Evolutionary conservation across 2,329 filamentous ascomycete species (phyloP), one percentile per base, ranked within the genome.

Genomic region (Pyrenochaeta sp.): DNA sequence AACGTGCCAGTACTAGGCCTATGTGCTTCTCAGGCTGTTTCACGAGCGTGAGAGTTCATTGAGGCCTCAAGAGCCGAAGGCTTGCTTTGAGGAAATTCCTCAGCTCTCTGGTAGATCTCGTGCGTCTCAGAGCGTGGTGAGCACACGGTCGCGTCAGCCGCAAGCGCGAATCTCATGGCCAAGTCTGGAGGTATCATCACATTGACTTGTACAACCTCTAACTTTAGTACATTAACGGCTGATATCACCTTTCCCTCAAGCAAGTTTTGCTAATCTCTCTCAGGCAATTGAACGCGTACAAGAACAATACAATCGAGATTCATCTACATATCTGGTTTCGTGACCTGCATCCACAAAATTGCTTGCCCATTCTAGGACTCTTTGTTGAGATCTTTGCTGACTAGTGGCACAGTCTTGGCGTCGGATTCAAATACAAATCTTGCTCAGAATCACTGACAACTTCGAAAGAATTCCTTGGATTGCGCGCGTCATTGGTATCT

Each of bases 171-270:
- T 21, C n/a, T 14, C 18, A 42, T 42, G 20, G 39, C 15, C 27
- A 21, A 42, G 18, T 27, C 20, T 14, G 39, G 18, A 42, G 39
- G 39, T 42, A 42, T 42, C 20, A 4, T 42, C 10, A 21, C 27
- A 23, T n/a, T 42, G 20, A 11, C n/a, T 42, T 42, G 18, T 42
- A 42, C 39, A 42, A 42, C 23, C 20, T 42, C 21, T 42, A 42
- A 12, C 9, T 32, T 32, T 7, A 14, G 7, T 5, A 35, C 32
- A 11, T 27, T 29, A 42, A 12, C 11, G 20, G 39, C 21, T 42
- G 39, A 27, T 30, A 35, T 35, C 32, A 35, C 20, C 23, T 42
- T 42, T 12, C 27, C 12, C 9, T 27, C 27, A 14, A 21, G 27
- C 18, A 21, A 42, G 20, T 20, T 21, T 42, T 27, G 39, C 21